Percentiles rank a stretch among this genome's conserved stretches.
phyloP scores from a whole-genome alignment of 2,329 filamentous ascomycete genomes.

The Fusarium newnesense region DNA sequence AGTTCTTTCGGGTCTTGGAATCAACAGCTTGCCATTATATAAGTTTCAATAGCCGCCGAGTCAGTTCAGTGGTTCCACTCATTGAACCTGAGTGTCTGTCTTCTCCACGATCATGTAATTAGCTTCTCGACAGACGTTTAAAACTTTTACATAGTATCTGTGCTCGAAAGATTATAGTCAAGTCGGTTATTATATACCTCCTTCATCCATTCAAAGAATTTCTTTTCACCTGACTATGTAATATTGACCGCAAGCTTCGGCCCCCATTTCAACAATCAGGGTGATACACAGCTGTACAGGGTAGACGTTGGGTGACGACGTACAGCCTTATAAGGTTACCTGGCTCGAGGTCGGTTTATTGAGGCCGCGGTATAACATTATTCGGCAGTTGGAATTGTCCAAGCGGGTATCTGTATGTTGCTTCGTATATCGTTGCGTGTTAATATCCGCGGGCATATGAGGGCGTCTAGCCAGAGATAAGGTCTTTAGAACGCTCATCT shows the following conservation, averaged over 20 bases:
- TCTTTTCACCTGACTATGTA: fast-evolving
- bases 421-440: neutral
- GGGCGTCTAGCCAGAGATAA: neutral
- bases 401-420: neutral
- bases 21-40: neutral
- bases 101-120: fast-evolving
- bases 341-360: neutral
- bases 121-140: too few species aligned
- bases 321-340: fast-evolving
- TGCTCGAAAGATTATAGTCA: fast-evolving
- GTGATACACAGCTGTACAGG: neutral
- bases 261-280: too few species aligned
- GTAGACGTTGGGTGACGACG: neutral
- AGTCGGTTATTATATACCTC: fast-evolving
- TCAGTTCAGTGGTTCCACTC: too few species aligned
- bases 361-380: neutral
- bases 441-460: neutral
- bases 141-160: neutral
- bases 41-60: neutral
- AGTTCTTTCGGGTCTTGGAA: neutral
- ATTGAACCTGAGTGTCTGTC: neutral
- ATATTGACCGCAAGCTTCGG: neutral
- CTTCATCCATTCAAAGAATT: fast-evolving
- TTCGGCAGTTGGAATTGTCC: neutral
- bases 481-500: neutral